Conservation (phyloP, 768 basidiomycete species). For the Polyporus arcularius region DNA sequence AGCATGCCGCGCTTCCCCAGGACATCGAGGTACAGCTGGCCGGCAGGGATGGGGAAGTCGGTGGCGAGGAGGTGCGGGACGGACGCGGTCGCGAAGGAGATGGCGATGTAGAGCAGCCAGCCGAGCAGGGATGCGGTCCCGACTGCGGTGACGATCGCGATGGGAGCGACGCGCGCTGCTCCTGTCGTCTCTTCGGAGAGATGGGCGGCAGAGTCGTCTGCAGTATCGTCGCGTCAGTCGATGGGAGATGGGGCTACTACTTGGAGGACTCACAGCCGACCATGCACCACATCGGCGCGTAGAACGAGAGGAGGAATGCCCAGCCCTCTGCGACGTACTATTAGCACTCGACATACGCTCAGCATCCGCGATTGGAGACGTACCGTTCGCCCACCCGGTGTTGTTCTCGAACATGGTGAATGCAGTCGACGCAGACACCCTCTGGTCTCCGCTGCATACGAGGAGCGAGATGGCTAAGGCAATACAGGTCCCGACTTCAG, state of each 20-base stretch:
- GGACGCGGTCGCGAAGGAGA: constrained; percentile 22
- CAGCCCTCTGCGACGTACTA: constrained; percentile 8
- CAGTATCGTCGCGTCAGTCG: neutral
- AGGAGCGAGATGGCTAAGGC: constrained; percentile 63
- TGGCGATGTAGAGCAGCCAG: constrained; percentile 18
- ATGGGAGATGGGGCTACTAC: neutral
- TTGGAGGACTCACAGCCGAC: constrained; percentile 2
- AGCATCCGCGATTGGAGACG: neutral
- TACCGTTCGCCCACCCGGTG: constrained; percentile 12
- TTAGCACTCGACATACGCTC: too few species aligned
- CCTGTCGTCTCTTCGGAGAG: constrained; percentile 22
- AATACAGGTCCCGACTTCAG: constrained; percentile 56
- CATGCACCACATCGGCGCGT: constrained; percentile 19
- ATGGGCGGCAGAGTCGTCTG: constrained; percentile 21
- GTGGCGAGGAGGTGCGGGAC: neutral
- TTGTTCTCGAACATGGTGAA: constrained; percentile 13
- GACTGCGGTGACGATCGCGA: constrained; percentile 21
- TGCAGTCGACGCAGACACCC: constrained; percentile 40
- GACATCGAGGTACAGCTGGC: neutral
- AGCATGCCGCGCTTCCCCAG: neutral
- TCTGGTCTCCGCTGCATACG: constrained; percentile 52
- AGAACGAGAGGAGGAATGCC: constrained; percentile 24
- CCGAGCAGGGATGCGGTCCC: constrained; percentile 11
- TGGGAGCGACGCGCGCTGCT: constrained; percentile 18
- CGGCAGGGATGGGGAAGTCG: neutral